phyloP scores from a whole-genome alignment of 495 filamentous ascomycete genomes.

The Mytilinidion resinicola region DNA sequence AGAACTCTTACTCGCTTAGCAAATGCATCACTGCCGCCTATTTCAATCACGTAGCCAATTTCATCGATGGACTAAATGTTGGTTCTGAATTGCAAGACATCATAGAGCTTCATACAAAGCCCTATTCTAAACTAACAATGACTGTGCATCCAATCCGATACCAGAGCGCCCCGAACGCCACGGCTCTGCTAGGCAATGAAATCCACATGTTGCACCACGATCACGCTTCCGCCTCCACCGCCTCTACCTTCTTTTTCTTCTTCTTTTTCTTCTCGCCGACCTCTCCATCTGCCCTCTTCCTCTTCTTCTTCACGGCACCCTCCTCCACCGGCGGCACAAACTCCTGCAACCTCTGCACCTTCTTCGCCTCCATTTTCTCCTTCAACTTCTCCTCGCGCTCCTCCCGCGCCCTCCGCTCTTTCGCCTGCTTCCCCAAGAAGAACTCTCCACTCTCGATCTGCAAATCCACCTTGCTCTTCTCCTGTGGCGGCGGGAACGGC shows the following conservation, averaged over 20 bases:
- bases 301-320: conserved; percentile 43
- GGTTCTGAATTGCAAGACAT: too few species aligned
- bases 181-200: too few species aligned
- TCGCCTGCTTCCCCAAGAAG: conserved; percentile 86
- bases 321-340: conserved; percentile 79
- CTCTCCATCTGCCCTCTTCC: conserved; percentile 55
- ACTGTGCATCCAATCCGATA: too few species aligned
- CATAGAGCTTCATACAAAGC: too few species aligned
- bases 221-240: conserved; percentile 6
- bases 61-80: too few species aligned
- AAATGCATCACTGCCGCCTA: too few species aligned
- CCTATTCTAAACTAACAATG: too few species aligned
- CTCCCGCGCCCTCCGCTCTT: conserved; percentile 73
- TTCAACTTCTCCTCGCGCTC: conserved; percentile 73
- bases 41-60: too few species aligned
- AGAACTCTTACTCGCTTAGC: too few species aligned
- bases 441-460: conserved; percentile 98
- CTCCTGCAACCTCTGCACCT: conserved; percentile 73
- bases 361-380: conserved; percentile 81
- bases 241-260: conserved; percentile 35
- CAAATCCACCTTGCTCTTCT: conserved; percentile 95
- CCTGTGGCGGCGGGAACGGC: conserved; percentile 62
- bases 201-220: neutral
- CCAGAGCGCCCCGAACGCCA: too few species aligned
- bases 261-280: conserved; percentile 51